Base-by-base conservation (phyloP, 2,329 filamentous ascomycete genomes). In the Xylaria arbuscula region DNA sequence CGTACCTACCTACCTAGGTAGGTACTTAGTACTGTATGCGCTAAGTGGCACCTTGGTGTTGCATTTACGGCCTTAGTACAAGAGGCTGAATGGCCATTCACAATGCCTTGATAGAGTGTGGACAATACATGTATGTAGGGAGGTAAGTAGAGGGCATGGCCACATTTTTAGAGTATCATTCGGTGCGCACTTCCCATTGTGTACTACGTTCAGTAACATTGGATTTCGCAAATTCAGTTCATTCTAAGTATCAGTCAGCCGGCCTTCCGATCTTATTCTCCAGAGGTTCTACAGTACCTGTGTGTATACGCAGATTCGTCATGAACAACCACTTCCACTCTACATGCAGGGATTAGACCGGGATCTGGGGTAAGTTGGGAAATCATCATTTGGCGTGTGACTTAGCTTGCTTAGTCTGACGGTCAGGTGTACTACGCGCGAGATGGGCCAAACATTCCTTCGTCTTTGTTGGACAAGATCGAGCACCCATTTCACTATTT, bases 401-500 rank as follows among this genome's bases (percentile, higher is more conserved):
- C 13, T 13, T 34, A 24, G 55, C 62, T 59, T 67, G 55, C 62
- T 59, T 67, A 67, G 54, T 54, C 36, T 4, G 59, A 63, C 64
- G n/a, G 64, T 67, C 64, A 48, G 42, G 19, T 36, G 17, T 17
- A 40, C 19, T 17, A 17, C 34, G 19, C 13, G 11, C 45, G 38
- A 17, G n/a, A 8, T 53, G 13, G 17, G 17, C 7, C 13, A n/a
- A 36, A 15, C 34, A 58, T 47, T 45, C 8, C n/a, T 7, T 17
- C 15, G n/a, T 45, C 40, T 40, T 45, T 45, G 45, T 15, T n/a
- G 36, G 59, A 48, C 50, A 48, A 19, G 15, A 48, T 42, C 22
- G 40, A 45, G 24, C 34, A 42, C 36, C 17, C 6, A 45, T n/a
- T 45, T 34, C 22, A 51, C 22, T n/a, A 17, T 45, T 45, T 6